Conservation (phyloP, 352 stramenopile species). For the Phytophthora macrochlamydospora region DNA sequence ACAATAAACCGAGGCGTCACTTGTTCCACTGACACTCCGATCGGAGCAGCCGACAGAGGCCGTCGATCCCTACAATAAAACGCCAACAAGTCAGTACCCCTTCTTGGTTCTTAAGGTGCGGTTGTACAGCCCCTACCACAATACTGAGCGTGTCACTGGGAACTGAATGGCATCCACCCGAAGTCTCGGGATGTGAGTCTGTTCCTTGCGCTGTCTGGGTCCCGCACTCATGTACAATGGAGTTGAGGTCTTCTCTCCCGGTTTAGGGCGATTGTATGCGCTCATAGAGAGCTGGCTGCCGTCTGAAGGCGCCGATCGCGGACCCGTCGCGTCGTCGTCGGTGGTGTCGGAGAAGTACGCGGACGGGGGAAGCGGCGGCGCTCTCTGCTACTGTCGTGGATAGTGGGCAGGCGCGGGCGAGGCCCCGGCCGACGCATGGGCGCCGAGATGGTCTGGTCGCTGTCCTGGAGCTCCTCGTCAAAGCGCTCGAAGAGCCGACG, state of each 20-base stretch:
- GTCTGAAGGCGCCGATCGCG: neutral
- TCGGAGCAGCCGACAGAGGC: conserved; percentile 44
- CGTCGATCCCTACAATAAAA: conserved; percentile 59
- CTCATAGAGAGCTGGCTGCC: conserved; percentile 23
- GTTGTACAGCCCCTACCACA: conserved; percentile 46
- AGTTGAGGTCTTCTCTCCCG: neutral
- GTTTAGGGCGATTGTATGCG: conserved; percentile 9
- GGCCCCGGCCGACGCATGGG: conserved; percentile 12
- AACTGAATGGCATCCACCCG: conserved; percentile 72
- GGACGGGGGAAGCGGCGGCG: conserved; percentile 37
- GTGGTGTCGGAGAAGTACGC: conserved; percentile 80
- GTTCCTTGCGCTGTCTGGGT: conserved; percentile 8
- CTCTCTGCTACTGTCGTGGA: conserved; percentile 16
- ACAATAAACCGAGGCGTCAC: conserved; percentile 59
- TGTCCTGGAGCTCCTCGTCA: conserved; percentile 65
- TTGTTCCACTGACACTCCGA: conserved; percentile 43
- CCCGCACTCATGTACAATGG: conserved; percentile 17
- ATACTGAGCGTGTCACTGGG: conserved; percentile 60
- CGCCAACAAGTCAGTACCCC: conserved; percentile 2
- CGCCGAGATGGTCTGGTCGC: conserved; percentile 66
- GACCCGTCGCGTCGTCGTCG: conserved; percentile 51
- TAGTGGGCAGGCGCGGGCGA: conserved; percentile 18
- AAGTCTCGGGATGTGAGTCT: conserved; percentile 24
- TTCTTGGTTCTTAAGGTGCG: neutral
- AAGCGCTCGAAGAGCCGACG: conserved; percentile 52